Conservation (phyloP, 2,329 filamentous ascomycete species). For the Penicillium sp. region DNA sequence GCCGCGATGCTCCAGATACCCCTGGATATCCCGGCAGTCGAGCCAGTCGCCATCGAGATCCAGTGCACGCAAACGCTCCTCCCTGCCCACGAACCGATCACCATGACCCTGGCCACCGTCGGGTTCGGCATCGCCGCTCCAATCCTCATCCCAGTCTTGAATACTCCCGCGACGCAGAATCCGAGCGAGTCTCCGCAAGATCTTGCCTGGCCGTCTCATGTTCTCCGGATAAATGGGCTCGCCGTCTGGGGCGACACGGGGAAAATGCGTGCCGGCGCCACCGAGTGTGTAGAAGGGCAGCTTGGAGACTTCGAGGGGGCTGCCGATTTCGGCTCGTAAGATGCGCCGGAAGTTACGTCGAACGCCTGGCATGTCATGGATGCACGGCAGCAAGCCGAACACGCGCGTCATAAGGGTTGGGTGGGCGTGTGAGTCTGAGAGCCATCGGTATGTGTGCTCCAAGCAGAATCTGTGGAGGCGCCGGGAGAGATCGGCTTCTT, state of each 20-base stretch:
- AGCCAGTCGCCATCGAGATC: conserved; percentile 74
- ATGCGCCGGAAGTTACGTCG: conserved; percentile 14
- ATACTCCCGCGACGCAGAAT: conserved; percentile 20
- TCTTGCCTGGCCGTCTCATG: conserved; percentile 26
- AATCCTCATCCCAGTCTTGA: conserved; percentile 26
- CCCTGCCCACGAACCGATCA: conserved; percentile 14
- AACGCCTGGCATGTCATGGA: conserved; percentile 23
- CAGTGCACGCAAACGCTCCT: conserved; percentile 43
- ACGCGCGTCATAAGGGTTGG: conserved; percentile 17
- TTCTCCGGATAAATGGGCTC: conserved; percentile 35
- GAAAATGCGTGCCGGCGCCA: conserved; percentile 66
- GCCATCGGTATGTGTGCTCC: conserved; percentile 62
- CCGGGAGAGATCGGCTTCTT: conserved; percentile 68
- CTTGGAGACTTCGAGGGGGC: conserved; percentile 19
- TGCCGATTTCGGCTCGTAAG: conserved; percentile 20
- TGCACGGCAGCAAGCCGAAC: conserved; percentile 29
- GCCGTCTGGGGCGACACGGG: conserved; percentile 39
- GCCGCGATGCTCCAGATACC: conserved; percentile 55
- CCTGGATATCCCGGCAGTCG: conserved; percentile 72
- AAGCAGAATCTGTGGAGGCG: conserved; percentile 65
- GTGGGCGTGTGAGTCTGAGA: conserved; percentile 37
- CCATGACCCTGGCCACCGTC: conserved; percentile 5
- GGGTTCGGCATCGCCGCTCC: conserved; percentile 20
- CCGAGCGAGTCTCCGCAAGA: conserved; percentile 22
- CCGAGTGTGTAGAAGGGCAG: conserved; percentile 49